Evolutionary conservation across 441 rosid genomes (phyloP).

Genomic region (Euphorbia schlechtendalii): DNA sequence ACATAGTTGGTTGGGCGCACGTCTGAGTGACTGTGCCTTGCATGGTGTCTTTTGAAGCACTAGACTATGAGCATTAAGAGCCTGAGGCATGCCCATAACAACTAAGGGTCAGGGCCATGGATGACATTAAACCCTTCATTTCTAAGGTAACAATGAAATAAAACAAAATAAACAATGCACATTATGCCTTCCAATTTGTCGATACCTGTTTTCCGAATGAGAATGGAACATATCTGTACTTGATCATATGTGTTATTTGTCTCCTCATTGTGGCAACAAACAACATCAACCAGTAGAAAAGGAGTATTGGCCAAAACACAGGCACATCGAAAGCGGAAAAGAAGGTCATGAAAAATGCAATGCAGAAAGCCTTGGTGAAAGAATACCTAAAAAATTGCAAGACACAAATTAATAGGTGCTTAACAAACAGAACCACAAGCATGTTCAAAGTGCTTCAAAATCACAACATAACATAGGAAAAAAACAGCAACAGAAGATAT

Average conservation of each 20-base stretch:
- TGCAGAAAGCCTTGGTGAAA: slow-evolving; percentile 68
- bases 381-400: slow-evolving; percentile 55
- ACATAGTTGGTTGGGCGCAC: too few relatives aligned
- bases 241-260: slow-evolving; percentile 93
- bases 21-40: too few relatives aligned
- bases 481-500: background rate
- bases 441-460: background rate
- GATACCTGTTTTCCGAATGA: slow-evolving; percentile 82
- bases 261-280: slow-evolving; percentile 87
- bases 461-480: background rate
- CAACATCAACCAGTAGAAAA: slow-evolving; percentile 90
- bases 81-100: too few relatives aligned
- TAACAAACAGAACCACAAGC: slow-evolving; percentile 1
- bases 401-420: background rate
- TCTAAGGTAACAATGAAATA: background rate
- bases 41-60: too few relatives aligned
- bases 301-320: slow-evolving; percentile 94
- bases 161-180: background rate
- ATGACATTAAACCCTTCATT: background rate
- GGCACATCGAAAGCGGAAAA: slow-evolving; percentile 81
- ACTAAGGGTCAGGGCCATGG: background rate
- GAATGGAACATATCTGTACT: slow-evolving; percentile 90
- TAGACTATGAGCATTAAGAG: too few relatives aligned
- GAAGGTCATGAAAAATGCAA: slow-evolving; percentile 86
- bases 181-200: background rate